A percentile compares a stretch with the other conserved stretches of the same genome.
Conservation (phyloP, 148 eudicot genomes). For the Drosera capensis region DNA sequence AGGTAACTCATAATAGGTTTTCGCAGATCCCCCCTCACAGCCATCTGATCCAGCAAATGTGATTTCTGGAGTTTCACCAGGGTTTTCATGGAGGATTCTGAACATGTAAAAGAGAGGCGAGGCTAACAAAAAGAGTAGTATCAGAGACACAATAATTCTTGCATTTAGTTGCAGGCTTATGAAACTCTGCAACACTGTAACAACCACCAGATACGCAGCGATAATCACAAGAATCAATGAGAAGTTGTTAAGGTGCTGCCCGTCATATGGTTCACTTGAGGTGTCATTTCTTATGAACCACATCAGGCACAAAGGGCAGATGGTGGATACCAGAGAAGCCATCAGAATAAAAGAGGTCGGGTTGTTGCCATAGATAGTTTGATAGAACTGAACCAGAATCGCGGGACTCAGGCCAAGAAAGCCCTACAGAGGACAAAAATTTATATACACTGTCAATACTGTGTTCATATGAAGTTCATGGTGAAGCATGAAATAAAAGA, state of each 20-base stretch:
- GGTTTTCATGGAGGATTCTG: slow-evolving; percentile 19
- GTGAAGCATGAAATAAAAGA: too few relatives aligned
- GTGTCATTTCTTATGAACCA: slow-evolving; percentile 36
- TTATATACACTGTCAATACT: too few relatives aligned
- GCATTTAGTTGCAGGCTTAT: slow-evolving; percentile 22
- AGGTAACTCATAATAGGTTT: slow-evolving; percentile 17
- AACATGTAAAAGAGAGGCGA: slow-evolving; percentile 37
- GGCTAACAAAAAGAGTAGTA: slow-evolving; percentile 30
- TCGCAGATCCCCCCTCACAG: slow-evolving; percentile 9
- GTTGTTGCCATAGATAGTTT: slow-evolving; percentile 32
- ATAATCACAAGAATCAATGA: slow-evolving; percentile 29
- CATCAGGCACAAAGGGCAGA: slow-evolving; percentile 44
- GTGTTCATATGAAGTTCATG: too few relatives aligned
- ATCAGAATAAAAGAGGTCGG: slow-evolving; percentile 43
- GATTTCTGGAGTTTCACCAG: slow-evolving; percentile 10
- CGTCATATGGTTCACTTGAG: slow-evolving; percentile 28
- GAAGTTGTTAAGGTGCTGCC: slow-evolving; percentile 34
- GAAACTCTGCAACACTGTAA: slow-evolving; percentile 30
- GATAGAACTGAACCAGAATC: slow-evolving; percentile 54
- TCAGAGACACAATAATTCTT: slow-evolving; percentile 16
- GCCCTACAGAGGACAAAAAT: slow-evolving; percentile 24
- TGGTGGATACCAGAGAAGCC: slow-evolving; percentile 41
- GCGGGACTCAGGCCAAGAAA: slow-evolving; percentile 80
- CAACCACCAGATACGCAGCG: slow-evolving; percentile 45
- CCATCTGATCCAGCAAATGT: slow-evolving; percentile 13